Base-by-base conservation (phyloP, 306 rosid species). In the Acacia acuminata region DNA sequence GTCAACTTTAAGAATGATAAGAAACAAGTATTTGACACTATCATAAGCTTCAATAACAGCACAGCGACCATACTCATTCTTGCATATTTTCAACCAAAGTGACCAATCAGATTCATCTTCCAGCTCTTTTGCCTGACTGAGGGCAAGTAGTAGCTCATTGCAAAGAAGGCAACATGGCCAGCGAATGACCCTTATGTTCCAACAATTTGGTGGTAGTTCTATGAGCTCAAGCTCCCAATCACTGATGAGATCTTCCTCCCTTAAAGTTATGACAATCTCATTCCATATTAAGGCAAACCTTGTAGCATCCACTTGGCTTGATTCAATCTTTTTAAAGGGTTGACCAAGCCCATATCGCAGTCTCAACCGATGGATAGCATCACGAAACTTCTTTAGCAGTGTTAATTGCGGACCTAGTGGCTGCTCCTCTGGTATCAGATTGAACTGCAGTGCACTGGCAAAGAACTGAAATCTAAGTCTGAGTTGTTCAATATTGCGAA, bases 281-380 rank as follows among this genome's bases (percentile, higher is more conserved):
- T 94, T 94, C 98, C 98, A 94, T 80, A 94, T 93, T 82, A 94
- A 84, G 78, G 98, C 98, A 90, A 94, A 94, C 86, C 89, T 84
- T 72, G 97, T 91, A 58, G 94, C 81, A 48, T 91, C 97, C 77
- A 94, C 88, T 84, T 89, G 97, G 88, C 86, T 94, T 74, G 95
- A 94, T 80, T 94, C 97, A 44, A 94, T 89, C 88, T 91, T 94
- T n/a, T 83, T 78, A 86, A 73, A 87, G 71, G 92, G 79, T 73
- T 75, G 88, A 50, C 97, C 98, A 84, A 93, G 84, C 81, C 98
- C 98, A 2, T 94, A 94, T 53, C 98, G 87, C 85, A 93, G 88
- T 89, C 78, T 91, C 83, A 94, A 27, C 75, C 97, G 87, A 84
- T 80, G 97, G 55, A 93, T 84, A 80, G 95, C 94, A 32, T 94